Conservation (phyloP, 2,329 filamentous ascomycete species). For the Thielaviopsis musarum region DNA sequence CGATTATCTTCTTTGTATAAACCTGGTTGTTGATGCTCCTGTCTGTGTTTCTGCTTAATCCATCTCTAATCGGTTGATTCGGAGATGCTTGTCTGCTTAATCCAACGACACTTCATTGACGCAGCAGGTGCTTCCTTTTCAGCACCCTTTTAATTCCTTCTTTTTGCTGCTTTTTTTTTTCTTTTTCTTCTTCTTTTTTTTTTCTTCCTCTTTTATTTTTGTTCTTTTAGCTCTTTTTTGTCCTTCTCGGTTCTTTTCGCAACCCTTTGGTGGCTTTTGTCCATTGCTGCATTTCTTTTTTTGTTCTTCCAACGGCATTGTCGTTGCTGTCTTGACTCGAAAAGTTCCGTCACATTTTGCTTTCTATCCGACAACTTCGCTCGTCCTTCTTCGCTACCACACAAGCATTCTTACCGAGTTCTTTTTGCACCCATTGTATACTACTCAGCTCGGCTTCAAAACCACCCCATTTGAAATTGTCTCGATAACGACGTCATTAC, state of each 20-base stretch:
- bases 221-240: neutral
- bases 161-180: neutral
- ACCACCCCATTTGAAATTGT: neutral
- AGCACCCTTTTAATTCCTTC: neutral
- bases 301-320: neutral
- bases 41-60: neutral
- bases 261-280: neutral
- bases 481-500: neutral
- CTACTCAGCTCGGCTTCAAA: neutral
- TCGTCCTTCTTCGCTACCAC: neutral
- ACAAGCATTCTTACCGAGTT: neutral
- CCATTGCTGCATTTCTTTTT: neutral
- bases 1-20: neutral
- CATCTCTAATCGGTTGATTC: neutral
- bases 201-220: neutral
- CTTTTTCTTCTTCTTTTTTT: neutral
- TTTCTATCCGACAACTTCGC: neutral
- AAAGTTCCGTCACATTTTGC: neutral
- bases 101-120: neutral
- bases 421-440: neutral
- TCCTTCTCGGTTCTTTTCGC: neutral
- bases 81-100: neutral
- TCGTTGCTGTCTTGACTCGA: neutral
- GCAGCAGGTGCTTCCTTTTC: neutral
- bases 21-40: too few species aligned